These are phyloP conservation scores for Rhynchospora breviuscula DNA, from an alignment of 176 grass and related monocot genomes.

Conservation along the genomic window DNA sequence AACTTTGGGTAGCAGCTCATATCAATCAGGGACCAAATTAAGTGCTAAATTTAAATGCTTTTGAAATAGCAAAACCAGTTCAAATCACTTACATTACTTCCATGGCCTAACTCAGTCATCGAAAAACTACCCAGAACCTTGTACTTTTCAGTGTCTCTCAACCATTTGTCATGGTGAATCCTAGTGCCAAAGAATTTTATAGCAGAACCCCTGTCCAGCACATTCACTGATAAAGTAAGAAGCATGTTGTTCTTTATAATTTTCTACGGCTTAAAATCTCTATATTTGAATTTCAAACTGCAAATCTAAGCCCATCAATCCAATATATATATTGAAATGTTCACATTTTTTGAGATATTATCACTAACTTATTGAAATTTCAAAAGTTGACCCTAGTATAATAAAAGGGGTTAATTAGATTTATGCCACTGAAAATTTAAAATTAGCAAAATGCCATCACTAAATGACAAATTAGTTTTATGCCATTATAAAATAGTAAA, in stretches of 20 bases:
- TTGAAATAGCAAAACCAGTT: conserved; percentile 9
- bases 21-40: background rate
- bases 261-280: background rate
- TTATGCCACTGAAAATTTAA: too few species aligned
- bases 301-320: background rate
- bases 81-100: conserved; percentile 78
- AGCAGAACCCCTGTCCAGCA: conserved; percentile 62
- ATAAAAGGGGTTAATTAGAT: too few species aligned
- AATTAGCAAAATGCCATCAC: too few species aligned
- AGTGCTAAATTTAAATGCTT: background rate
- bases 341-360: too few species aligned
- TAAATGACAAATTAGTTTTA: too few species aligned
- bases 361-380: too few species aligned
- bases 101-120: conserved; percentile 98
- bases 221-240: background rate
- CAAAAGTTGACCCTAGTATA: too few species aligned
- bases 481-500: too few species aligned
- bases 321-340: too few species aligned
- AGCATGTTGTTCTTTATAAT: background rate
- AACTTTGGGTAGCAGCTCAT: background rate
- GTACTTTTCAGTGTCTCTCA: conserved; percentile 86
- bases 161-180: conserved; percentile 93
- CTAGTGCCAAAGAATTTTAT: conserved; percentile 90
- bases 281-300: too few species aligned
- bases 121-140: conserved; percentile 85